Conservation (phyloP, 1,284 basidiomycete species). For the Boletus semigastroideus region DNA sequence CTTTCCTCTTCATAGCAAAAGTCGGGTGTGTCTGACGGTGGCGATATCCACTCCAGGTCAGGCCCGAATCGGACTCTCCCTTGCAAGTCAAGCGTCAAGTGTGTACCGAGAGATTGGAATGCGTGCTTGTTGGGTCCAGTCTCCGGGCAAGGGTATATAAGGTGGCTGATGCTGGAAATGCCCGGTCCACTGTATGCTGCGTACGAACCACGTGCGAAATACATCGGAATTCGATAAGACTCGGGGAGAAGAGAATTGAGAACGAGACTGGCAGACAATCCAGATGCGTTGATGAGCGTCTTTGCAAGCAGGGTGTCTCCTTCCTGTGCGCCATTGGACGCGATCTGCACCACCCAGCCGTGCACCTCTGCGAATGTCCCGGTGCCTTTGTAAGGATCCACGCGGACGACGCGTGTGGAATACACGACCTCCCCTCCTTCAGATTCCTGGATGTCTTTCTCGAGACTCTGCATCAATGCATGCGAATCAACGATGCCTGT, state of each 20-base stretch:
- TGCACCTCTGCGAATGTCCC: constrained; percentile 26
- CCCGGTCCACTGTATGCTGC: constrained; percentile 84
- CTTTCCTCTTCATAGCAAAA: constrained; percentile 41
- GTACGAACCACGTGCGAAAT: constrained; percentile 82
- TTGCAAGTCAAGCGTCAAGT: constrained; percentile 86
- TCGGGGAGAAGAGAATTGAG: constrained; percentile 70
- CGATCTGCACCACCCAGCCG: constrained; percentile 74
- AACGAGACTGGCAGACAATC: constrained; percentile 73
- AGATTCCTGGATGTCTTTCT: constrained; percentile 73
- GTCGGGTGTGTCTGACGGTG: constrained; percentile 38
- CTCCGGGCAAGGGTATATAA: constrained; percentile 90
- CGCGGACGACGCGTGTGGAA: constrained; percentile 84
- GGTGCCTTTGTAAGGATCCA: constrained; percentile 60
- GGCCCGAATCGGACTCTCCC: constrained; percentile 93
- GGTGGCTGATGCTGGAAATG: constrained; percentile 59
- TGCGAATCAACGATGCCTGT: constrained; percentile 95
- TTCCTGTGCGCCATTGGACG: constrained; percentile 48
- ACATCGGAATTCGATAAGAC: constrained; percentile 61
- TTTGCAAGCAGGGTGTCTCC: constrained; percentile 79
- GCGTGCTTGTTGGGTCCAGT: constrained; percentile 52
- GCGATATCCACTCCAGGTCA: constrained; percentile 85
- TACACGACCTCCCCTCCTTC: constrained; percentile 77
- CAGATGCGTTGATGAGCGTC: constrained; percentile 87
- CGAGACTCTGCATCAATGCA: constrained; percentile 75
- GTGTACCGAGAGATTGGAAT: constrained; percentile 85